phyloP scores from a whole-genome alignment of 257 asterid species.

The Ophiorrhiza pumila region DNA sequence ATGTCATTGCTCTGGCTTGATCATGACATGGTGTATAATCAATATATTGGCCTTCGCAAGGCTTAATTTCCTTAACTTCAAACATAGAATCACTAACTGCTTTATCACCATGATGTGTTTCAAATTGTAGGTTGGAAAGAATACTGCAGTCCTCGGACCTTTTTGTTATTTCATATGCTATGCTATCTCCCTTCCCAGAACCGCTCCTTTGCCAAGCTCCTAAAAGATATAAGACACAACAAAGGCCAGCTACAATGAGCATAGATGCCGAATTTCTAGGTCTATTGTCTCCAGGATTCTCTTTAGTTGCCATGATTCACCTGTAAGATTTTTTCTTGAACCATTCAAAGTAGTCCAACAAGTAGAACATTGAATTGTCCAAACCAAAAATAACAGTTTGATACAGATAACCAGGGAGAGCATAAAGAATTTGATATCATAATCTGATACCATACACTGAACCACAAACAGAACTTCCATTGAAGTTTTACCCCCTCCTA shows the following conservation, averaged over 20 bases:
- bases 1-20: constrained; percentile 39
- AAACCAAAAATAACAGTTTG: neutral
- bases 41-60: constrained; percentile 29
- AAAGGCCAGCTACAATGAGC: constrained; percentile 31
- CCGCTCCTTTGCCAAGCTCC: constrained; percentile 51
- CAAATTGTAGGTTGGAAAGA: constrained; percentile 30
- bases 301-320: constrained; percentile 41
- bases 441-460: neutral
- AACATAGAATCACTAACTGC: constrained; percentile 15
- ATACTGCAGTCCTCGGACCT: constrained; percentile 32
- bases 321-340: constrained; percentile 15
- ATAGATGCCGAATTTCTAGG: constrained; percentile 25
- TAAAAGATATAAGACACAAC: constrained; percentile 36
- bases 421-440: neutral
- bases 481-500: too few relatives aligned
- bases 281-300: constrained; percentile 37
- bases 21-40: constrained; percentile 51
- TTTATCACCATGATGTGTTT: constrained; percentile 36
- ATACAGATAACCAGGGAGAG: neutral
- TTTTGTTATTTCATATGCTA: constrained; percentile 38
- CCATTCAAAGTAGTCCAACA: neutral
- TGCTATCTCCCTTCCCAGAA: constrained; percentile 43
- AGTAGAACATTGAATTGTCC: neutral
- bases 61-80: constrained; percentile 19
- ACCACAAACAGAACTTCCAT: neutral